Conservation (phyloP, 352 stramenopile species). For the Phytophthora sojae region DNA sequence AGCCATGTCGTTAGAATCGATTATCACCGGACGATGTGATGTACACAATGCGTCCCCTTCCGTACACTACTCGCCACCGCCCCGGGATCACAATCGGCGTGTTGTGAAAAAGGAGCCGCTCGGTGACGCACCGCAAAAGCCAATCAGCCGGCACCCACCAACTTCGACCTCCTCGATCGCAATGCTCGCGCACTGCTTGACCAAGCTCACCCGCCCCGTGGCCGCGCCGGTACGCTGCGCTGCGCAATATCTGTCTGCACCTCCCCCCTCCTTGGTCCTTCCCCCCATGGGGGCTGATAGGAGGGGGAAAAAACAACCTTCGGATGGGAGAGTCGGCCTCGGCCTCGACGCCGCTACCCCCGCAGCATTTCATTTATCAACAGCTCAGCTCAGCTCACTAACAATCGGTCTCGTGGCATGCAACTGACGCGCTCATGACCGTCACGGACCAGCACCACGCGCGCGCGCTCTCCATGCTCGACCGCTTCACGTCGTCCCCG, state of each 20-base stretch:
- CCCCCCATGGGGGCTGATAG: not conserved
- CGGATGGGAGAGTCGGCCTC: not conserved
- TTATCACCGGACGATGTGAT: not conserved
- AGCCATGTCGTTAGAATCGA: not conserved
- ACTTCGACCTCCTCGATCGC: constrained; percentile 18
- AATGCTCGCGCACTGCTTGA: constrained; percentile 38
- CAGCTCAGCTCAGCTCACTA: constrained; percentile 12
- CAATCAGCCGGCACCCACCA: constrained; percentile 16
- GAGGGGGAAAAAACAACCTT: not conserved
- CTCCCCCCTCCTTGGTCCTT: not conserved
- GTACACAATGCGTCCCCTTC: no score
- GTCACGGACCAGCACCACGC: constrained; percentile 22
- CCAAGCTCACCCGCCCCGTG: constrained; percentile 33
- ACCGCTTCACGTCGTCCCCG: constrained; percentile 34
- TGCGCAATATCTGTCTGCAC: not conserved
- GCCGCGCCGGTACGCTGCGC: constrained; percentile 23
- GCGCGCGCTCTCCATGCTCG: constrained; percentile 25
- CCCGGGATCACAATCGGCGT: not conserved
- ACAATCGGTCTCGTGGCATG: constrained; percentile 11
- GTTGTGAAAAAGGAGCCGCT: constrained; percentile 3
- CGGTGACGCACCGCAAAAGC: constrained; percentile 17
- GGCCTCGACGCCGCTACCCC: not conserved
- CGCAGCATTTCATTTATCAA: not conserved
- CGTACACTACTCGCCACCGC: not conserved
- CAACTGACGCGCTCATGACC: constrained; percentile 8